Conservation (phyloP, 306 rosid species). For the Phaseolus lunatus region DNA sequence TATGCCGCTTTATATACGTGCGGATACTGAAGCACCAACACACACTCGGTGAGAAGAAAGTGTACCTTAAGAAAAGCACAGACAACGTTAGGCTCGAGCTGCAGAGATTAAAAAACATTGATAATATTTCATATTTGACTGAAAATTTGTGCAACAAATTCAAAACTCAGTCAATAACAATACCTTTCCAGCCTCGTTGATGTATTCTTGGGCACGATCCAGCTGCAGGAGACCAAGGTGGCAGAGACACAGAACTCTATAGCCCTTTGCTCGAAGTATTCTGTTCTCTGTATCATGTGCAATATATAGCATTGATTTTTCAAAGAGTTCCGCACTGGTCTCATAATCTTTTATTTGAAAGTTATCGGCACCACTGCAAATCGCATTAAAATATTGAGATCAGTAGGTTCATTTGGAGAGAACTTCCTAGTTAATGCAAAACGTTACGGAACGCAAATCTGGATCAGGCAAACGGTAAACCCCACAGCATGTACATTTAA, state of each 20-base stretch:
- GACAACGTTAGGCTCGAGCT: slow-evolving; percentile 91
- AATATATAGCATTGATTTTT: slow-evolving; percentile 92
- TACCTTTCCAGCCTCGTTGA: slow-evolving; percentile 94
- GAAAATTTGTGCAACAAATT: slow-evolving; percentile 31
- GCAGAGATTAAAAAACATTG: slow-evolving; percentile 52
- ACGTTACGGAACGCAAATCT: slow-evolving; percentile 13
- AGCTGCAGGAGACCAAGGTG: slow-evolving; percentile 81
- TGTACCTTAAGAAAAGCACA: slow-evolving; percentile 90
- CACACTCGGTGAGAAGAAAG: not conserved
- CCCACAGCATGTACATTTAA: not conserved
- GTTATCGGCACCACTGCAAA: slow-evolving; percentile 77
- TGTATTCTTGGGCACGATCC: slow-evolving; percentile 91
- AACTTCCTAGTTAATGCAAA: slow-evolving; percentile 11
- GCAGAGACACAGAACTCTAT: slow-evolving; percentile 91
- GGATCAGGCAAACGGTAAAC: not conserved
- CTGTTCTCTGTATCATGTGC: slow-evolving; percentile 75
- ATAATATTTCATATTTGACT: slow-evolving; percentile 15
- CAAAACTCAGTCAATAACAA: slow-evolving; percentile 30
- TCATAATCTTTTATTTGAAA: slow-evolving; percentile 84
- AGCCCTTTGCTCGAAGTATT: slow-evolving; percentile 85
- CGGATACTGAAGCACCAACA: slow-evolving; percentile 11
- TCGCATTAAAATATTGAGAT: slow-evolving; percentile 33
- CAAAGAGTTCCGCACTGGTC: slow-evolving; percentile 88
- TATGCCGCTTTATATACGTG: not conserved
- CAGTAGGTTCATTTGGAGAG: slow-evolving; percentile 28